Evolutionary conservation across 2,329 filamentous ascomycete genomes (phyloP).

Genomic region (Microascus cirrosus): DNA sequence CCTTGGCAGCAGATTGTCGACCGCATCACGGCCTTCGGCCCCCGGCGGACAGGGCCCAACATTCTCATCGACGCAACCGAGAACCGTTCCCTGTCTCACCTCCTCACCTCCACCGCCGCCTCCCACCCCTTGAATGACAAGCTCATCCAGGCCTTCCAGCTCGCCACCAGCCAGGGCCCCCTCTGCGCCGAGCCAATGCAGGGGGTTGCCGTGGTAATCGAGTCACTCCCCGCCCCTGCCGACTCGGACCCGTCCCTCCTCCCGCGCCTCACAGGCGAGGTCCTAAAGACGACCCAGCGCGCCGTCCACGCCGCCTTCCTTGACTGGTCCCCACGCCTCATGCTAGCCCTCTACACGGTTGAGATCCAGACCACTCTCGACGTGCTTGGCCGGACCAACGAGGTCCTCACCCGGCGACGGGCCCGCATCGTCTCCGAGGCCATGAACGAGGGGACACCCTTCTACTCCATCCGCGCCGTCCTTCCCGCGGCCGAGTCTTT

Average conservation of each 20-base stretch:
- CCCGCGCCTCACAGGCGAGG: slow-evolving; percentile 79
- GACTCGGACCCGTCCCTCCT: slow-evolving; percentile 41
- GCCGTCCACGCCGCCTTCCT: slow-evolving; percentile 79
- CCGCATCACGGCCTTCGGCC: slow-evolving; percentile 82
- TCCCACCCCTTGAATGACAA: slow-evolving; percentile 55
- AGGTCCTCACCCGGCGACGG: slow-evolving; percentile 88
- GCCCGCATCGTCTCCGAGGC: slow-evolving; percentile 82
- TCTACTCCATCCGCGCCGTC: slow-evolving; percentile 84
- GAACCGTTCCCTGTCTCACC: slow-evolving; percentile 58
- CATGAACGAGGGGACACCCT: slow-evolving; percentile 90
- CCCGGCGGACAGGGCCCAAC: slow-evolving; percentile 75
- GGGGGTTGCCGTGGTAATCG: slow-evolving; percentile 82
- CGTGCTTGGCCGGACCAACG: slow-evolving; percentile 90
- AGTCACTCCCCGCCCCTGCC: slow-evolving; percentile 52
- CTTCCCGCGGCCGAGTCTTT: slow-evolving; percentile 92
- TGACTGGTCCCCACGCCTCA: slow-evolving; percentile 90
- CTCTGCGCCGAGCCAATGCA: slow-evolving; percentile 89
- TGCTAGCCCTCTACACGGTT: slow-evolving; percentile 95
- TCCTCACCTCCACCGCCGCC: slow-evolving; percentile 37
- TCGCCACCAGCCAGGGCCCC: slow-evolving; percentile 78
- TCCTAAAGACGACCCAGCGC: slow-evolving; percentile 80
- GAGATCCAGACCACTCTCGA: slow-evolving; percentile 96
- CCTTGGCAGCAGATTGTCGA: slow-evolving; percentile 65
- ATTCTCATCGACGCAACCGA: slow-evolving; percentile 73
- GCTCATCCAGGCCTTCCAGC: slow-evolving; percentile 86